phyloP scores from a whole-genome alignment of 345 rosid genomes.

The Citrus cavaleriei region DNA sequence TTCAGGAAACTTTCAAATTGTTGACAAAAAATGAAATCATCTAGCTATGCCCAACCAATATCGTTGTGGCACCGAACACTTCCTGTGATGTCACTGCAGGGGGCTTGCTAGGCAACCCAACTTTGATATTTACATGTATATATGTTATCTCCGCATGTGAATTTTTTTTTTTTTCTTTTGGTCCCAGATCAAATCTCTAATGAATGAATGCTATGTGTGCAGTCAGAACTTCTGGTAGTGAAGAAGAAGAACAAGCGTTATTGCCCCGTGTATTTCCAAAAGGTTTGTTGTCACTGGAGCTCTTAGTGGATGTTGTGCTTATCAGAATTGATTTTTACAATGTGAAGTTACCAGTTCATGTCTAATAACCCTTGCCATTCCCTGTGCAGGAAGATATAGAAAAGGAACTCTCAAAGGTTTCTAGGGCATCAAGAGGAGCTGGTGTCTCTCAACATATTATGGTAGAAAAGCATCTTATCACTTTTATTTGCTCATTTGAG shows the following conservation, averaged over 20 bases:
- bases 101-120: neutral
- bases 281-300: slow-evolving; percentile 45
- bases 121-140: neutral
- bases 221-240: slow-evolving; percentile 92
- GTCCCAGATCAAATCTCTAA: neutral
- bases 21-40: neutral
- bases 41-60: neutral
- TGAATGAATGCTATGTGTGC: slow-evolving; percentile 26
- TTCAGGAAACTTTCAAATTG: no score
- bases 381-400: slow-evolving; percentile 78
- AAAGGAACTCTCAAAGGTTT: slow-evolving; percentile 69
- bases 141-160: neutral
- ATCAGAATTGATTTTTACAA: neutral
- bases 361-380: neutral
- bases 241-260: slow-evolving; percentile 76
- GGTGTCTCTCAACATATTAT: slow-evolving; percentile 70
- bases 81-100: neutral
- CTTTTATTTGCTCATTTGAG: slow-evolving; percentile 3
- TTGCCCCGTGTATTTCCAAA: slow-evolving; percentile 90
- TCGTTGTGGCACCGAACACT: neutral
- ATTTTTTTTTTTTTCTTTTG: neutral
- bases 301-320: slow-evolving; percentile 9
- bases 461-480: slow-evolving; percentile 37
- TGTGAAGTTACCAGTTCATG: neutral
- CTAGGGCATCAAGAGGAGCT: slow-evolving; percentile 63